Conservation (phyloP, 495 filamentous ascomycete genomes). For the Xylaria venustula region DNA sequence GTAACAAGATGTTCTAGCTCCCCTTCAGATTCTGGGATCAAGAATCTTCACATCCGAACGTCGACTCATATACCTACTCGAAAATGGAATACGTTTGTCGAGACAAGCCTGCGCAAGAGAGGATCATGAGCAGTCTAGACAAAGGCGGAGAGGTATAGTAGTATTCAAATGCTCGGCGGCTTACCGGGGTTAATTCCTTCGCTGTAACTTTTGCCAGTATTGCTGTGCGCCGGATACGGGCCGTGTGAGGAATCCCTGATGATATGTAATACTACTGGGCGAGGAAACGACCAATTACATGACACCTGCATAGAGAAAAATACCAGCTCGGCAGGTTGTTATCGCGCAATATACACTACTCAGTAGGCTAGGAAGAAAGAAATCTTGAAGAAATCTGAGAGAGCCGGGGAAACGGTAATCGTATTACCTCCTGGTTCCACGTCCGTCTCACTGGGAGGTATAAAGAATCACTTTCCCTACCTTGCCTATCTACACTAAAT, state of each 20-base stretch:
- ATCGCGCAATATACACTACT: too few relatives aligned
- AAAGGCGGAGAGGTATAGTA: background rate
- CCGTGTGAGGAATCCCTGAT: background rate
- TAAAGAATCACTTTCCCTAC: background rate
- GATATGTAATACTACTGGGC: background rate
- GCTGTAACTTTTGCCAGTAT: background rate
- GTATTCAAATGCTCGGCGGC: background rate
- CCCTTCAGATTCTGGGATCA: background rate
- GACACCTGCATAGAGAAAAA: background rate
- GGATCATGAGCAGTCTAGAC: background rate
- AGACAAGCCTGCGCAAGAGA: background rate
- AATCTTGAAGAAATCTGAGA: too few relatives aligned
- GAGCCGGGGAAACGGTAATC: background rate
- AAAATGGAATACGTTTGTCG: background rate
- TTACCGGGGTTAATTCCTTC: conserved; percentile 5
- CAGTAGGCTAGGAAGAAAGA: background rate
- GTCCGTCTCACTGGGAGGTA: background rate
- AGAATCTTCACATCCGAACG: background rate
- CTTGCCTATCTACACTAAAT: too few relatives aligned
- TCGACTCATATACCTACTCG: conserved; percentile 2
- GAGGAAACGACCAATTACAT: background rate
- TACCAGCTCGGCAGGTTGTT: too few relatives aligned
- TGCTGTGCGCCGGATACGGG: background rate
- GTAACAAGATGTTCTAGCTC: background rate
- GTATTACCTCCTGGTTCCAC: background rate